Evolutionary conservation across 768 basidiomycete species (phyloP), one percentile per base, ranked within the genome.

Genomic region (Macrolepiota albuminosa): DNA sequence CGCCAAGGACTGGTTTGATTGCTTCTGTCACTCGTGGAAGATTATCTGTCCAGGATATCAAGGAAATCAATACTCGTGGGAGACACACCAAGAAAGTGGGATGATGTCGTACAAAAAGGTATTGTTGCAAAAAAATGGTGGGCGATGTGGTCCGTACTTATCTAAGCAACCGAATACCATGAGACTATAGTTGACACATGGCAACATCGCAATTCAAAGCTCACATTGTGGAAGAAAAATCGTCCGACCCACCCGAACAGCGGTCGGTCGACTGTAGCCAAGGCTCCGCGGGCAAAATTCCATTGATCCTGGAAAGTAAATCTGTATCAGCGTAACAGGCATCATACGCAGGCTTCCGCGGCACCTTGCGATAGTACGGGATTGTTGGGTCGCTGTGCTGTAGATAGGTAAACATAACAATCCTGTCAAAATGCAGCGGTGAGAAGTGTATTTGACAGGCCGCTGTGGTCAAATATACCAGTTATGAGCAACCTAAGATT

Each of bases 301-400:
- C 84, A 87, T 62, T 81, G 75, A 37, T 71, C 71, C 78, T 78
- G 55, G 29, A 53, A 26, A 37, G 29, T 29, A 26, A 34, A 26
- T 29, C 31, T 34, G n/a, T 36, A 49, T 57, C 26, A 55, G 43
- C 43, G 45, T 26, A 29, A 40, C 24, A 10, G 50, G n/a, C 33
- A 9, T 47, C 42, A 13, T 24, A 4, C 39, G 14, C 14, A 18
- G 9, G 16, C 46, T 36, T 21, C 40, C 6, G 31, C 40, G 34
- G 36, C 63, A 74, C 75, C 70, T 73, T 72, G 47, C 84, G 80
- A 68, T 84, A 87, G 62, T 85, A 84, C 0, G 85, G 84, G 33
- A 86, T 76, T 0, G 75, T 78, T 6, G 82, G 81, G 64, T 84
- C 84, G 55, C 82, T 84, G 64, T 87, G 85, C 48, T 86, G 85